Percentiles rank a stretch among this genome's conserved stretches.
Conservation (phyloP, 177 flowering plant genomes). For the Vitis hybrid region DNA sequence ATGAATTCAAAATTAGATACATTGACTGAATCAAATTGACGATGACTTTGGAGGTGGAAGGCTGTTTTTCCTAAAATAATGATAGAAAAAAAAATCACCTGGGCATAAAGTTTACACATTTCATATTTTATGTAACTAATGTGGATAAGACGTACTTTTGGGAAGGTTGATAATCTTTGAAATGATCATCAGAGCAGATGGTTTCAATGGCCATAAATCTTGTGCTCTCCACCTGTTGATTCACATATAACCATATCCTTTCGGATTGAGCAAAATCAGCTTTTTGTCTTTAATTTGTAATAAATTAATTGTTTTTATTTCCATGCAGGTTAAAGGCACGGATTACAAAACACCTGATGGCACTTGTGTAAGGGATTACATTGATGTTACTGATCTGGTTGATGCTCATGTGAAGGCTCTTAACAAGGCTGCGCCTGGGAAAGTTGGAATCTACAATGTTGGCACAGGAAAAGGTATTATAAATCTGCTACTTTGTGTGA, state of each 20-base stretch:
- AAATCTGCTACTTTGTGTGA: neutral
- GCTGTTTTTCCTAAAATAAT: too few species aligned
- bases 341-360: constrained; percentile 91
- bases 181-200: too few species aligned
- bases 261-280: too few species aligned
- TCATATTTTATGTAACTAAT: too few species aligned
- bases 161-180: too few species aligned
- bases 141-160: too few species aligned
- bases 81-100: too few species aligned
- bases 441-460: constrained; percentile 96
- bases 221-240: too few species aligned
- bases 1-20: neutral
- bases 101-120: too few species aligned
- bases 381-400: constrained; percentile 96
- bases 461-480: constrained; percentile 91
- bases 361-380: constrained; percentile 93
- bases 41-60: neutral
- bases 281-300: too few species aligned
- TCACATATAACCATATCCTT: too few species aligned
- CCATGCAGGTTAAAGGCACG: constrained; percentile 82
- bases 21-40: neutral
- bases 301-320: neutral
- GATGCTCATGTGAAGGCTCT: constrained; percentile 99
- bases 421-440: constrained; percentile 64
- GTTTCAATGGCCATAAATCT: too few species aligned